Percentiles rank a stretch among this genome's conserved stretches.
Conservation (phyloP, 352 stramenopile species). For the Globisporangium viniferum region DNA sequence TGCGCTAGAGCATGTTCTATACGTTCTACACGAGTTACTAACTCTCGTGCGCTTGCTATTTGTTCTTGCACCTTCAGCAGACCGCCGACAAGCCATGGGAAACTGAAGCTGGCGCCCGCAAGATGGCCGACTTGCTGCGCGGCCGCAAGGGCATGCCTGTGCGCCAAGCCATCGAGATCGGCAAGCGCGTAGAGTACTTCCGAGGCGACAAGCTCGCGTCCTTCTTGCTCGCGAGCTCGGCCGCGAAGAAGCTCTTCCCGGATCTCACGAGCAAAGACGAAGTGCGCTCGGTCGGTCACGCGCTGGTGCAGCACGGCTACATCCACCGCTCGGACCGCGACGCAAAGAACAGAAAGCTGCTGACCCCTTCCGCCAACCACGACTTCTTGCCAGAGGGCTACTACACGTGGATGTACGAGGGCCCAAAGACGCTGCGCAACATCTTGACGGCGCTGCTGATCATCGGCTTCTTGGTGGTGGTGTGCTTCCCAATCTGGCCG, state of each 20-base stretch:
- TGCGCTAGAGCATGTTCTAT: not conserved
- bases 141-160: slow-evolving; percentile 86
- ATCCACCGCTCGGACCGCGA: slow-evolving; percentile 88
- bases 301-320: slow-evolving; percentile 75
- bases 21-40: not conserved
- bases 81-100: slow-evolving; percentile 62
- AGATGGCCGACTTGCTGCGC: slow-evolving; percentile 82
- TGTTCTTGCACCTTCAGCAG: slow-evolving; percentile 13
- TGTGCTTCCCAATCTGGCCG: slow-evolving; percentile 99
- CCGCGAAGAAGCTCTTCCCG: slow-evolving; percentile 83
- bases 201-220: slow-evolving; percentile 86
- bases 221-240: slow-evolving; percentile 77
- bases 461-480: slow-evolving; percentile 96
- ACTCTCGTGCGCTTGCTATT: not conserved
- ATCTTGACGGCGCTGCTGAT: slow-evolving; percentile 97
- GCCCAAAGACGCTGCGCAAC: slow-evolving; percentile 97
- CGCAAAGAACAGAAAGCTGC: slow-evolving; percentile 82
- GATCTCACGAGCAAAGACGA: slow-evolving; percentile 80
- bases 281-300: slow-evolving; percentile 62
- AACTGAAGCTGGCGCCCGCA: slow-evolving; percentile 67
- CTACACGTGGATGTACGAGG: slow-evolving; percentile 99
- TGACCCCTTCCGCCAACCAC: slow-evolving; percentile 79
- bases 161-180: slow-evolving; percentile 86
- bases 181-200: slow-evolving; percentile 92
- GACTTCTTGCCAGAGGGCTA: slow-evolving; percentile 96